Base-by-base conservation (phyloP, 2,329 filamentous ascomycete genomes). In the Talaromyces sp. region DNA sequence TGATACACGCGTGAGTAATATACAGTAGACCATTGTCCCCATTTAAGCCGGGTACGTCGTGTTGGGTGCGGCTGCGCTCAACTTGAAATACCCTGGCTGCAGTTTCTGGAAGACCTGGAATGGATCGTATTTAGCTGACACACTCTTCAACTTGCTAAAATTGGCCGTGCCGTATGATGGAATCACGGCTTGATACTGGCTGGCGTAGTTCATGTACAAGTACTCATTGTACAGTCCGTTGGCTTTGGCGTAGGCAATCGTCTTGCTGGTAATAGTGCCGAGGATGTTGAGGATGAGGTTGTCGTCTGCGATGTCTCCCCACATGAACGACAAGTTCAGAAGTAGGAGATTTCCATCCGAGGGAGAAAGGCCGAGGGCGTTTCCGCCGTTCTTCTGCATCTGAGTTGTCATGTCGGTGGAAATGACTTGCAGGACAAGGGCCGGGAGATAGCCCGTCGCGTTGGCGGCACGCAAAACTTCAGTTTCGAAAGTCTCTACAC, bases 181-280 rank as follows among this genome's bases (percentile, higher is more conserved):
- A 45, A 83, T 69, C 1, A 79, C 75, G 66, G 78, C 75, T 68
- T 84, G 79, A 64, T 72, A 78, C 70, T 75, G 72, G 62, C 74
- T 75, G 7, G 81, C 81, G 65, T 83, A 82, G 68, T 83, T 83
- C 76, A 82, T 79, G 68, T 82, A 83, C 27, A 81, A 67, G 64
- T 74, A 83, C 37, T 72, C 64, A 13, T 72, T 67, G 37, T 67
- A 66, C 5, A 79, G 39, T 0, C 73, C 74, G 41, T 69, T 67
- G 62, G 66, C 64, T 67, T 75, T 69, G 64, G 75, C 72, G 68
- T 72, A 63, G 63, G 72, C 67, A 52, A 70, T 65, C 60, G 77
- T 68, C 43, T 71, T 63, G 14, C 70, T 62, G 47, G 73, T 68
- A 65, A 78, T 71, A 8, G 67, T 68, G 3, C 72, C 64, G 13